Percentiles rank a stretch among this genome's conserved stretches.
Evolutionary conservation across 495 filamentous ascomycete genomes (phyloP).

Genomic region (Melanomma pulvis-pyrius): DNA sequence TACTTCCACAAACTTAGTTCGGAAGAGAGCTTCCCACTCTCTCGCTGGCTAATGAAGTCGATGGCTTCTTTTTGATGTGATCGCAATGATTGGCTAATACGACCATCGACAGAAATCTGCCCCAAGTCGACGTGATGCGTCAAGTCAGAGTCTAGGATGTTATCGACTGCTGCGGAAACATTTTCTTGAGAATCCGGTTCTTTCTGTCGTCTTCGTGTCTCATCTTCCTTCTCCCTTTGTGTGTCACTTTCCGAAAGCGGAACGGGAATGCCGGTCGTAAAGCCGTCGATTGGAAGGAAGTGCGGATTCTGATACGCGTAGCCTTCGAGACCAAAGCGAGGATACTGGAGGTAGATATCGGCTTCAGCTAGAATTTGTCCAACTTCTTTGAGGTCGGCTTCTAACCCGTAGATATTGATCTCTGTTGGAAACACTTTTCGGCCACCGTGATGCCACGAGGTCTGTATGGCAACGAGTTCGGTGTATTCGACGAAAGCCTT

Average conservation of each 20-base stretch:
- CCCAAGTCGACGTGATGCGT: too few relatives aligned
- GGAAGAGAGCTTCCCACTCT: too few relatives aligned
- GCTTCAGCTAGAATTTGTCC: background rate
- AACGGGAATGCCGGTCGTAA: background rate
- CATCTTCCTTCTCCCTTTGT: background rate
- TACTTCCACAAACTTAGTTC: too few relatives aligned
- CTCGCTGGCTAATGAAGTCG: too few relatives aligned
- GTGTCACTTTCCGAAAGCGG: too few relatives aligned
- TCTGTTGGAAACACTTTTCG: background rate
- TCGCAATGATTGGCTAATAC: too few relatives aligned
- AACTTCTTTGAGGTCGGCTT: background rate
- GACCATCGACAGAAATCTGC: too few relatives aligned
- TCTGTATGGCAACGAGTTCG: too few relatives aligned
- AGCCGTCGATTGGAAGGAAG: constrained; percentile 12
- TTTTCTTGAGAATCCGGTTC: background rate
- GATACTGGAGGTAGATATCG: constrained; percentile 7
- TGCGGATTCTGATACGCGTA: constrained; percentile 10
- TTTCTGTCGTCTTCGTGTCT: background rate
- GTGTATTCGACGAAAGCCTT: too few relatives aligned
- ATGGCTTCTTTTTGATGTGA: too few relatives aligned
- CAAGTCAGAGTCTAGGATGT: too few relatives aligned
- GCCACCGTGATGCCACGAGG: background rate
- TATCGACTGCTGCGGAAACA: too few relatives aligned
- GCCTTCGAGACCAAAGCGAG: background rate
- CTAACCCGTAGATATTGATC: constrained; percentile 2